Conservation (phyloP, 495 filamentous ascomycete species). For the Penicillium manginii region DNA sequence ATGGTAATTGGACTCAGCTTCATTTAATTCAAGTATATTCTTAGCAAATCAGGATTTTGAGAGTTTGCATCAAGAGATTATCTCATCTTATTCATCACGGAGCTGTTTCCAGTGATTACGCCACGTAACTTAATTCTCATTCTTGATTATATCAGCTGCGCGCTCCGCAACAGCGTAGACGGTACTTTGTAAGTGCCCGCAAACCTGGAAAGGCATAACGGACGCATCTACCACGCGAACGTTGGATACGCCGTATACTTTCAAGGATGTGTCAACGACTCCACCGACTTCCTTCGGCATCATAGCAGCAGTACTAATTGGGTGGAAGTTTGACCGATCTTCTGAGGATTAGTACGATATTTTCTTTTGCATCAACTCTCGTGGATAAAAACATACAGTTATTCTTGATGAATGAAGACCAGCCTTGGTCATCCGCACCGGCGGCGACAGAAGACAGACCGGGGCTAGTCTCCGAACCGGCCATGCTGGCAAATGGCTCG, state of each 20-base stretch:
- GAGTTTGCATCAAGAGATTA: no score
- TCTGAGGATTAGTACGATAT: conserved; percentile 1
- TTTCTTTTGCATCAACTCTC: background rate
- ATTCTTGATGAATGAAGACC: conserved; percentile 29
- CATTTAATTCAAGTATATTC: no score
- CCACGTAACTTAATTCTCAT: conserved; percentile 3
- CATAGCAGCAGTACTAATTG: conserved; percentile 57
- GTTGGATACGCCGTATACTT: conserved; percentile 53
- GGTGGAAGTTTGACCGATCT: conserved; percentile 46
- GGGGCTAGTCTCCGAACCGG: conserved; percentile 24
- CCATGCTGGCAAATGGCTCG: conserved; percentile 21
- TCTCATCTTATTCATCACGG: no score
- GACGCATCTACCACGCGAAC: conserved; percentile 61
- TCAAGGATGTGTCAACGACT: conserved; percentile 43
- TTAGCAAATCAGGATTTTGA: no score
- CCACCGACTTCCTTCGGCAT: conserved; percentile 59
- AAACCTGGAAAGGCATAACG: conserved; percentile 54
- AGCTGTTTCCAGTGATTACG: no score
- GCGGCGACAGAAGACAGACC: conserved; percentile 21
- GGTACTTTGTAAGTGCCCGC: conserved; percentile 54
- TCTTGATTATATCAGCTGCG: conserved; percentile 56
- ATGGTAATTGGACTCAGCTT: background rate
- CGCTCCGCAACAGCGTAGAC: conserved; percentile 63
- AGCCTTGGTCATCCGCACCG: conserved; percentile 22
- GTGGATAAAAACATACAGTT: conserved; percentile 30